These are phyloP conservation scores for Solanum hybrid DNA, from an alignment of 305 asterid species.

Conservation along the genomic window DNA sequence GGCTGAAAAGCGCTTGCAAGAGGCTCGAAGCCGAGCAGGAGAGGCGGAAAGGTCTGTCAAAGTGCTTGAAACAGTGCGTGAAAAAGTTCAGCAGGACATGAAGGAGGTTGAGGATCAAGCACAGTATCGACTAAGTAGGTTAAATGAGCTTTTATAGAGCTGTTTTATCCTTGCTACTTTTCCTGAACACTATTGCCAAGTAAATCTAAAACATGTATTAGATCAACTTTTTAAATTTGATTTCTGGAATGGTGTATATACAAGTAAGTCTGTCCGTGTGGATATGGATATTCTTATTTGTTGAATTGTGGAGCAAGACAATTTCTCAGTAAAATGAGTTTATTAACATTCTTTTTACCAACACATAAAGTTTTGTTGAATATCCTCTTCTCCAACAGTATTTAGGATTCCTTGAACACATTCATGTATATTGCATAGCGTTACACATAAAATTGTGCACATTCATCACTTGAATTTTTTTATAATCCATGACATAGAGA, in stretches of 20 bases:
- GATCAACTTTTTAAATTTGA: background rate
- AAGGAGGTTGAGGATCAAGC: constrained; percentile 19
- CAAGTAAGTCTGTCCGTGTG: background rate
- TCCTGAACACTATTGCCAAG: background rate
- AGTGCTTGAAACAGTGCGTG: constrained; percentile 18
- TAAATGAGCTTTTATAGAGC: constrained; percentile 19
- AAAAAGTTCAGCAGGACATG: constrained; percentile 16
- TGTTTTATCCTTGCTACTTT: background rate
- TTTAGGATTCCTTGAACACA: background rate
- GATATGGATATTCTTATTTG: background rate
- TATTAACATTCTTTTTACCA: background rate
- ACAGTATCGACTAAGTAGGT: constrained; percentile 23
- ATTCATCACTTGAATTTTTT: background rate
- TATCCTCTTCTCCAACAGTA: background rate
- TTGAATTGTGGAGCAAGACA: background rate
- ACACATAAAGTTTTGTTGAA: background rate
- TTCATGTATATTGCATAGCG: background rate
- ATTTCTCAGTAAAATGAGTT: background rate
- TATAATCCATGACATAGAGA: background rate
- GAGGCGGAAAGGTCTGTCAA: constrained; percentile 11
- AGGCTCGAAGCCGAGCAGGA: background rate
- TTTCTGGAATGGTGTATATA: background rate
- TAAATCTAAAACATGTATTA: background rate
- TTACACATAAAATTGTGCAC: background rate
- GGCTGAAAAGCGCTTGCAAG: constrained; percentile 12